A percentile compares a stretch with the other conserved stretches of the same genome.
Evolutionary conservation across 1,284 basidiomycete species (phyloP).

Genomic region (Ceratobasidium sp.): DNA sequence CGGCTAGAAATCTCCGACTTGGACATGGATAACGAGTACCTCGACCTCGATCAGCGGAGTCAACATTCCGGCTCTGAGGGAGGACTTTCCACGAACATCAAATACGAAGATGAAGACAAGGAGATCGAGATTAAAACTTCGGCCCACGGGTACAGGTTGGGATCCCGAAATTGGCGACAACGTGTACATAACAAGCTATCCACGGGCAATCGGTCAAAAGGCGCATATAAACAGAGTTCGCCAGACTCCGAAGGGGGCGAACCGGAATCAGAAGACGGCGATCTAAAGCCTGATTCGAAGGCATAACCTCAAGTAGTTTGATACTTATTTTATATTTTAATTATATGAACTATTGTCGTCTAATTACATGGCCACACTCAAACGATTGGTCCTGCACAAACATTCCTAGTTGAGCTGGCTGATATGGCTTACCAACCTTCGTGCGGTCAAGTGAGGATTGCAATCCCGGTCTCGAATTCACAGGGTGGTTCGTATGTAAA

Average conservation of each 20-base stretch:
- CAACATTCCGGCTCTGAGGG: slow-evolving; percentile 3
- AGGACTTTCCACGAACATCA: background rate
- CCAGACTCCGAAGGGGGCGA: background rate
- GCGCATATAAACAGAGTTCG: slow-evolving; percentile 17
- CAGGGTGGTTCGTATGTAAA: background rate
- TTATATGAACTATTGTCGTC: background rate
- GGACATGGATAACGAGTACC: slow-evolving; percentile 16
- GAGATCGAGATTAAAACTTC: background rate
- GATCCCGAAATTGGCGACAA: slow-evolving; percentile 21
- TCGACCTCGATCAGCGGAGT: slow-evolving; percentile 10
- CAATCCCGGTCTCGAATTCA: background rate
- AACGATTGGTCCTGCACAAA: background rate
- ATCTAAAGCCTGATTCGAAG: background rate
- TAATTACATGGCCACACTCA: background rate
- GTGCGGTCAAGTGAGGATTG: background rate
- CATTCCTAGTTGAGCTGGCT: background rate
- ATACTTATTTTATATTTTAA: no score
- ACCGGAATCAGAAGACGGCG: background rate
- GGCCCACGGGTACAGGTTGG: background rate
- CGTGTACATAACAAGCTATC: slow-evolving; percentile 20
- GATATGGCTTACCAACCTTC: background rate
- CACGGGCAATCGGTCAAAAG: background rate
- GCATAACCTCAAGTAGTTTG: background rate
- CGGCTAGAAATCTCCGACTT: background rate
- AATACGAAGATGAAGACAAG: slow-evolving; percentile 10